These are phyloP conservation scores for Knufia fluminis DNA, from an alignment of 2,329 filamentous ascomycete genomes.

Conservation along the genomic window DNA sequence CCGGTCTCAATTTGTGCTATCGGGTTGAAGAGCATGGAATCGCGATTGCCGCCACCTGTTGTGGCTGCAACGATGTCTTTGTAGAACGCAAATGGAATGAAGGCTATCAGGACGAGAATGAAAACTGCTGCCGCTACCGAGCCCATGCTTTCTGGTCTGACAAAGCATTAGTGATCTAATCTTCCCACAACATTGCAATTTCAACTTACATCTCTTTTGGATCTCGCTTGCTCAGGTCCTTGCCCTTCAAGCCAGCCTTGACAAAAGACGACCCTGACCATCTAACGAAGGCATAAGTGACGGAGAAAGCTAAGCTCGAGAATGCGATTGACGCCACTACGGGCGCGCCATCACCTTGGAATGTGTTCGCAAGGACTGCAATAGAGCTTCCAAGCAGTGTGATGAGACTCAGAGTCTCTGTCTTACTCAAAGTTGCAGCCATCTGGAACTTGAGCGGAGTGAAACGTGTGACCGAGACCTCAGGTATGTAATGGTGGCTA, in stretches of 20 bases:
- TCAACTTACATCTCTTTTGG: conserved; percentile 60
- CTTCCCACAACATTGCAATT: neutral
- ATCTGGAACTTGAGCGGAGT: conserved; percentile 22
- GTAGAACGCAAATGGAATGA: conserved; percentile 96
- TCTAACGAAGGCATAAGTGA: conserved; percentile 75
- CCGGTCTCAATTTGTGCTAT: conserved; percentile 67
- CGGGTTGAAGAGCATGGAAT: conserved; percentile 59
- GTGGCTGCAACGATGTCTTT: conserved; percentile 95
- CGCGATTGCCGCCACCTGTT: conserved; percentile 83
- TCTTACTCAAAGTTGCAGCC: conserved; percentile 38
- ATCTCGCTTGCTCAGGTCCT: conserved; percentile 72
- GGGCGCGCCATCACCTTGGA: conserved; percentile 78
- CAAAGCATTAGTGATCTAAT: neutral
- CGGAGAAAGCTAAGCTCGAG: conserved; percentile 72
- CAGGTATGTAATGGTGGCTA: neutral
- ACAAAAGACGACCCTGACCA: conserved; percentile 91
- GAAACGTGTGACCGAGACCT: neutral
- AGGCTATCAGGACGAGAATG: conserved; percentile 76
- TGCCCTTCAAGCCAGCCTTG: conserved; percentile 77
- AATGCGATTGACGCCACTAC: conserved; percentile 81
- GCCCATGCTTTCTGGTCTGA: conserved; percentile 86
- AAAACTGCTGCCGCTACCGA: conserved; percentile 89
- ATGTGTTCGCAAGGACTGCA: conserved; percentile 68
- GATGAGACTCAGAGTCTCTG: conserved; percentile 50
- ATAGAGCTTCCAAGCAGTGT: conserved; percentile 60